Conservation (phyloP, 495 filamentous ascomycete species). For the Penicillium arizonense region DNA sequence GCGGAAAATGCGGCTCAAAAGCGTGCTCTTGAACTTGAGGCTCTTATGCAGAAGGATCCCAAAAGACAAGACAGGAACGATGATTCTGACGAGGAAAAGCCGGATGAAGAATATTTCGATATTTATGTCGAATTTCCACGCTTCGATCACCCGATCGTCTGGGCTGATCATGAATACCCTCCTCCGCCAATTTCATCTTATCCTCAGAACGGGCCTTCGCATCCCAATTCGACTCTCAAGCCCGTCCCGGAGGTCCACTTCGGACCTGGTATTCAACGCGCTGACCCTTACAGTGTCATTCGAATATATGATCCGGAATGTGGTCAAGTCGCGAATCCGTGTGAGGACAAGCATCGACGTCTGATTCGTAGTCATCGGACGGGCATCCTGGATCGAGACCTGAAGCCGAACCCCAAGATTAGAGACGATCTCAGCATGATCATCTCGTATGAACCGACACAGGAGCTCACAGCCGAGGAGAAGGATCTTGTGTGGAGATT, state of each 20-base stretch:
- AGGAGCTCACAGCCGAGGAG: conserved; percentile 81
- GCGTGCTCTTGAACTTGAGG: conserved; percentile 30
- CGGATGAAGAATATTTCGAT: conserved; percentile 60
- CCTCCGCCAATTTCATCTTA: conserved; percentile 76
- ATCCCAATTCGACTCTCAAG: conserved; percentile 67
- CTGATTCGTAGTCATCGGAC: conserved; percentile 92
- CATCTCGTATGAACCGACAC: conserved; percentile 89
- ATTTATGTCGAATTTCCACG: conserved; percentile 90
- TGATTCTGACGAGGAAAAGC: conserved; percentile 37
- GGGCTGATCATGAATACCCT: conserved; percentile 89
- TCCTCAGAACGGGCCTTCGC: conserved; percentile 57
- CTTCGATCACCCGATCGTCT: conserved; percentile 95
- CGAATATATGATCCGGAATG: conserved; percentile 93
- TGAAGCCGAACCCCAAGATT: conserved; percentile 95
- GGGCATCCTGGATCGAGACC: conserved; percentile 84
- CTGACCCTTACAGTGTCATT: conserved; percentile 57
- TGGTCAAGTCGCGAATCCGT: conserved; percentile 83
- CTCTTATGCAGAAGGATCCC: conserved; percentile 22
- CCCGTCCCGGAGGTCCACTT: conserved; percentile 79
- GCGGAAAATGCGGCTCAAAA: conserved; percentile 46
- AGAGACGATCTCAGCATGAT: conserved; percentile 90
- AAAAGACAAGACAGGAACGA: conserved; percentile 25
- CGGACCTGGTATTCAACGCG: conserved; percentile 75
- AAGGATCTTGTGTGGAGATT: conserved; percentile 98
- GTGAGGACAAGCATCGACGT: conserved; percentile 90